Evolutionary conservation across 805 yeast genomes (phyloP), one percentile per base, ranked within the genome.

Genomic region (Wickerhamiella brachini): DNA sequence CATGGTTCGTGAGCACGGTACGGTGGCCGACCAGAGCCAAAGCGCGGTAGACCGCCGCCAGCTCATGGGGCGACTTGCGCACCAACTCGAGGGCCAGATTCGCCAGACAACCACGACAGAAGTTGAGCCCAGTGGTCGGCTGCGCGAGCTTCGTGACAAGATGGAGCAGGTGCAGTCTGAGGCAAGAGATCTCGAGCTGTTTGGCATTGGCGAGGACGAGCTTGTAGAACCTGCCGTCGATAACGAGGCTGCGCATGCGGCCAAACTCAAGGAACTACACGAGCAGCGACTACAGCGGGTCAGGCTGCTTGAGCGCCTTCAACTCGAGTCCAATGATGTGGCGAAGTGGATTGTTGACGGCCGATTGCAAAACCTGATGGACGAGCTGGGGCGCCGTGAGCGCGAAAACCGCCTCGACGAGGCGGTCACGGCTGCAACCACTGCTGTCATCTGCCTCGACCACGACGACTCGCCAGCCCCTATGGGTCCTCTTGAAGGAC

Each of bases 111-210:
- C 49, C 12, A 20, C 44, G 5, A 22, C 48, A 1, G 67, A 72
- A 61, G 76, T 81, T 24, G 95, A 85, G 62, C 95, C 95, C 3
- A 83, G 83, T 59, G 44, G 44, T 3, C 71, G 90, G 56, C 68
- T 88, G 49, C 74, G 93, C 54, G 81, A 78, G 44, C 71, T 89
- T 58, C 73, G 95, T 51, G 85, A 82, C 59, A 77, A 82, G 62
- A 87, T 87, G 95, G 94, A 85, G 53, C 81, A 78, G 55, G 73
- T 89, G 49, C 95, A 85, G 62, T 76, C 77, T 47, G 85, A 85
- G 69, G 96, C 96, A 0, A 71, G 94, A 54, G 85, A 83, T 60
- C 72, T 90, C 53, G 97, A 90, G 63, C 81, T 79, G 77, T 83
- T 85, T 20, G 93, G 87, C 57, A 88, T 86, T 59, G 81, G 77